Evolutionary conservation across 495 filamentous ascomycete species (phyloP).

Genomic region (Tuber borchii): DNA sequence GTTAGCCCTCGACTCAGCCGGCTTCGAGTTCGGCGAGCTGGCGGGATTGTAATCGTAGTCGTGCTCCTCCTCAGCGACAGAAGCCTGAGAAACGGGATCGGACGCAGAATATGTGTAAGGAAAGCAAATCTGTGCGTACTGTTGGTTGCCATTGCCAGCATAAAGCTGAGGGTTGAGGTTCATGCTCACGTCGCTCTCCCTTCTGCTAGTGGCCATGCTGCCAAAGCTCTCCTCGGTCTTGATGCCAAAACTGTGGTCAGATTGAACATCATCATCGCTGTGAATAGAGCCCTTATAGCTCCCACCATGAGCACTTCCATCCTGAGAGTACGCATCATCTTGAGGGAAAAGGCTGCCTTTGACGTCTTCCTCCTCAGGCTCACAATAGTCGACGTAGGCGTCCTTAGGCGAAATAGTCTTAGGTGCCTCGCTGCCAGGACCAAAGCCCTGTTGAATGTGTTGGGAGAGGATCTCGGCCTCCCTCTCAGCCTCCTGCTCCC

Average conservation of each 20-base stretch:
- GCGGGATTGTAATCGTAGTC: conserved; percentile 22
- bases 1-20: conserved; percentile 61
- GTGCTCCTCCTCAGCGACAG: conserved; percentile 18
- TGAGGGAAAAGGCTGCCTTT: conserved; percentile 37
- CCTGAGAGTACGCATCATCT: conserved; percentile 37
- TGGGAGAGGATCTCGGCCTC: conserved; percentile 52
- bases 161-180: conserved; percentile 25
- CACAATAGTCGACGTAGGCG: conserved; percentile 75
- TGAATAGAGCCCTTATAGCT: conserved; percentile 36
- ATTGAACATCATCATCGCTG: conserved; percentile 41
- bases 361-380: conserved; percentile 56
- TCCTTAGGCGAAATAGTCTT: conserved; percentile 97
- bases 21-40: conserved; percentile 44
- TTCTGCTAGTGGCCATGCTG: conserved; percentile 47
- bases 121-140: conserved; percentile 27
- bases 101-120: conserved; percentile 34
- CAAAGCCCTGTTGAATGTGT: conserved; percentile 47
- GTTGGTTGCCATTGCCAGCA: conserved; percentile 23
- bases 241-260: conserved; percentile 36
- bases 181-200: conserved; percentile 43
- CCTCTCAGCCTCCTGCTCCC: conserved; percentile 54
- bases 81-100: conserved; percentile 30
- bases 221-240: conserved; percentile 45
- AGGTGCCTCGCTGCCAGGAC: conserved; percentile 50
- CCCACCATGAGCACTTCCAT: conserved; percentile 40